Conservation (phyloP, 345 rosid species). For the Brassica incana region DNA sequence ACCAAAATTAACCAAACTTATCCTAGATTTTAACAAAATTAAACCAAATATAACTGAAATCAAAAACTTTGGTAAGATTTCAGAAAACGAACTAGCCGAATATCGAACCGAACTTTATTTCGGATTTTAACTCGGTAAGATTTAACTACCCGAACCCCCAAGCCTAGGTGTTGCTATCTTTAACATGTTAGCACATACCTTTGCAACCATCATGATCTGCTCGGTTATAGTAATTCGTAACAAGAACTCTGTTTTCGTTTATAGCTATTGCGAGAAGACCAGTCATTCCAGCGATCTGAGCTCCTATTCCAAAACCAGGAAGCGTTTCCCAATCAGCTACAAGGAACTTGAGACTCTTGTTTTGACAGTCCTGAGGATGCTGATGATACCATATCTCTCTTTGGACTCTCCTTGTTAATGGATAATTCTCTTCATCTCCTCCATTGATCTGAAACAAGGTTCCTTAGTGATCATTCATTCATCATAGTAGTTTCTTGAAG, state of each 20-base stretch:
- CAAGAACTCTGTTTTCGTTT: constrained; percentile 74
- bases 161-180: not conserved
- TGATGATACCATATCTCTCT: constrained; percentile 90
- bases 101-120: not conserved
- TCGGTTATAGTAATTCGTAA: constrained; percentile 69
- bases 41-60: too few relatives aligned
- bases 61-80: too few relatives aligned
- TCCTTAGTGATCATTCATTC: not conserved
- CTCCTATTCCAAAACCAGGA: constrained; percentile 93
- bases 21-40: too few relatives aligned
- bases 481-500: not conserved
- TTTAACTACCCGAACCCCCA: not conserved
- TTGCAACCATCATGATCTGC: constrained; percentile 89
- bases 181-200: constrained; percentile 43
- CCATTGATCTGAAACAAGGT: constrained; percentile 58
- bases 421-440: constrained; percentile 90
- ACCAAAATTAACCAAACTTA: too few relatives aligned
- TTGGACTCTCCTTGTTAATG: constrained; percentile 83
- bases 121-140: not conserved
- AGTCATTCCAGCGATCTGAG: constrained; percentile 87
- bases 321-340: constrained; percentile 84
- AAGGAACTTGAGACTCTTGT: constrained; percentile 65
- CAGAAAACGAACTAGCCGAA: not conserved
- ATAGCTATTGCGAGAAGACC: constrained; percentile 88
- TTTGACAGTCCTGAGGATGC: constrained; percentile 73